Evolutionary conservation across 2,329 filamentous ascomycete genomes (phyloP).

Genomic region (Fusarium sterilihyphosum): DNA sequence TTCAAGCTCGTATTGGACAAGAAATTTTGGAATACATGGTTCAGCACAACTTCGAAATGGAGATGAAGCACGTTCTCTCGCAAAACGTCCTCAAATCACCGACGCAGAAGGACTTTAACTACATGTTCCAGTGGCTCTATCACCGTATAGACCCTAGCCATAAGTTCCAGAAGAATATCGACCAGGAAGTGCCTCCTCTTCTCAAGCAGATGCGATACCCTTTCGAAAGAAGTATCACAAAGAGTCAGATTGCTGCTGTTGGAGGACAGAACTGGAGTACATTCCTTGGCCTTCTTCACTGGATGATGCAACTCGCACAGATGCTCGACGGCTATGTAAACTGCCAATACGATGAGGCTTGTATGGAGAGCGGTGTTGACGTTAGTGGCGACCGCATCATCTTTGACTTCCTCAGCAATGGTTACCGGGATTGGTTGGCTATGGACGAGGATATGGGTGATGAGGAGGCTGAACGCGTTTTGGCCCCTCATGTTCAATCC

Average conservation of each 20-base stretch:
- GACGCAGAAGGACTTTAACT: conserved; percentile 97
- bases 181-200: conserved; percentile 92
- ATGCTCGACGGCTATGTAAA: conserved; percentile 87
- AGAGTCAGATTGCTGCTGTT: conserved; percentile 93
- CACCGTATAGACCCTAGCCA: conserved; percentile 95
- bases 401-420: conserved; percentile 88
- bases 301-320: conserved; percentile 98
- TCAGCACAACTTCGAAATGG: conserved; percentile 95
- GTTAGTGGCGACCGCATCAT: conserved; percentile 91
- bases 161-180: conserved; percentile 92
- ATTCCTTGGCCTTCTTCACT: conserved; percentile 92
- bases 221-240: conserved; percentile 94
- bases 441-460: conserved; percentile 91
- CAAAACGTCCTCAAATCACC: conserved; percentile 92
- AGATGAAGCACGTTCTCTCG: conserved; percentile 94
- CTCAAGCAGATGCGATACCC: conserved; percentile 95
- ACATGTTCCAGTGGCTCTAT: conserved; percentile 98
- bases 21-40: conserved; percentile 92
- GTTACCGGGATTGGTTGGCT: conserved; percentile 92
- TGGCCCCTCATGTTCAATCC: conserved; percentile 83
- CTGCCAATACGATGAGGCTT: conserved; percentile 89
- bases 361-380: conserved; percentile 86
- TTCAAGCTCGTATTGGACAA: conserved; percentile 83
- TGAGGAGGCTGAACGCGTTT: conserved; percentile 80
- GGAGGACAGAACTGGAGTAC: conserved; percentile 98